Conservation (phyloP, 495 filamentous ascomycete species). For the Neurospora sp. region DNA sequence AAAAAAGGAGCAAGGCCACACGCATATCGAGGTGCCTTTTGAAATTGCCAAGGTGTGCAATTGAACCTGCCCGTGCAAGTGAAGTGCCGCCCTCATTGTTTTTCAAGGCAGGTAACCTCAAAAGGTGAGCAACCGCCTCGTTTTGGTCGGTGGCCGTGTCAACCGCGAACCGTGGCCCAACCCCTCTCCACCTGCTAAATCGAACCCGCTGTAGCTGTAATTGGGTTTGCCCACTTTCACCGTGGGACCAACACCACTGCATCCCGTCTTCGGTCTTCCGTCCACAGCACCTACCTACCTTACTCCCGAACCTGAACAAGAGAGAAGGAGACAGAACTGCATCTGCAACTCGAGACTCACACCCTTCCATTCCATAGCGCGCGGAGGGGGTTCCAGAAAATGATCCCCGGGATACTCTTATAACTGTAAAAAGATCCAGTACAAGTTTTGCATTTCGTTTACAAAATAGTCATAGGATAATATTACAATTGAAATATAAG, state of each 20-base stretch:
- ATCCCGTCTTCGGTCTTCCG: neutral
- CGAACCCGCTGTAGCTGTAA: neutral
- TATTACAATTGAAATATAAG: no score
- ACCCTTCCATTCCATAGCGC: neutral
- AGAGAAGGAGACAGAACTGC: neutral
- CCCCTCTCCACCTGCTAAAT: neutral
- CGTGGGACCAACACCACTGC: neutral
- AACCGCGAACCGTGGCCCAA: neutral
- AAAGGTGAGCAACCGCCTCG: neutral
- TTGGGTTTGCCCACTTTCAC: neutral
- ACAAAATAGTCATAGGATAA: no score
- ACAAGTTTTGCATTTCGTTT: no score
- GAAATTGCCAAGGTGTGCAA: neutral
- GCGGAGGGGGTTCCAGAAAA: no score
- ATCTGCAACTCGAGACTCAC: neutral
- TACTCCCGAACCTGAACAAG: neutral
- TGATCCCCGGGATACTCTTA: no score
- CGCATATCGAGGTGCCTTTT: neutral
- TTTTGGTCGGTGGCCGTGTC: neutral
- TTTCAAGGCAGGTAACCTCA: neutral
- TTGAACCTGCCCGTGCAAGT: neutral
- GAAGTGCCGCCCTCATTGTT: neutral
- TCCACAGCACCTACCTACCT: neutral
- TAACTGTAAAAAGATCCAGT: no score
- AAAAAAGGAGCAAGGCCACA: neutral